Evolutionary conservation across 345 rosid species (phyloP).

Genomic region (Odontarrhena argentea): DNA sequence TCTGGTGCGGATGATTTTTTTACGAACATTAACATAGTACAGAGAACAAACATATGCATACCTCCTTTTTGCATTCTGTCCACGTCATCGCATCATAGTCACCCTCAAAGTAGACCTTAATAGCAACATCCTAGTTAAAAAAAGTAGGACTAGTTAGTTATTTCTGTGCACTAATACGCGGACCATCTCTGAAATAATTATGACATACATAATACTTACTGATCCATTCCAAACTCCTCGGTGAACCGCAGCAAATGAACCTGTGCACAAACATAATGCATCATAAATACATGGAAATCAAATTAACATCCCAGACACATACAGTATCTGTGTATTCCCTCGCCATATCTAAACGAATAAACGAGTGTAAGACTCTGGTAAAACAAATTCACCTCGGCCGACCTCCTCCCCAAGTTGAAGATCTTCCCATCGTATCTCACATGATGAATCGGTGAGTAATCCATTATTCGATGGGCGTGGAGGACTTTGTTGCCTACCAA

Average conservation of each 20-base stretch:
- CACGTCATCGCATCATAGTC: conserved; percentile 59
- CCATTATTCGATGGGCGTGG: conserved; percentile 54
- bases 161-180: not conserved
- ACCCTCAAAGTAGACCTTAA: conserved; percentile 72
- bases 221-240: conserved; percentile 88
- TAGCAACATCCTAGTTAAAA: conserved; percentile 74
- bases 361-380: conserved; percentile 19
- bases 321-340: not conserved
- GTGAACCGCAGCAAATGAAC: conserved; percentile 75
- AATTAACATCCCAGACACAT: not conserved
- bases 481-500: conserved; percentile 48
- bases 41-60: conserved; percentile 33
- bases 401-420: conserved; percentile 69
- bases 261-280: conserved; percentile 37
- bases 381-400: conserved; percentile 67
- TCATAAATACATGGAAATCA: not conserved
- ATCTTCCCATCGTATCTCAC: conserved; percentile 80
- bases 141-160: conserved; percentile 17
- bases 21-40: not conserved
- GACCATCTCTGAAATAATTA: not conserved
- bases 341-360: not conserved
- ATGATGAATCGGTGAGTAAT: conserved; percentile 41
- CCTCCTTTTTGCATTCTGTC: conserved; percentile 81
- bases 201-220: conserved; percentile 42
- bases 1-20: not conserved